A percentile compares a stretch with the other conserved stretches of the same genome.
Evolutionary conservation across 495 filamentous ascomycete species (phyloP).

Genomic region (Cairneyella variabilis): DNA sequence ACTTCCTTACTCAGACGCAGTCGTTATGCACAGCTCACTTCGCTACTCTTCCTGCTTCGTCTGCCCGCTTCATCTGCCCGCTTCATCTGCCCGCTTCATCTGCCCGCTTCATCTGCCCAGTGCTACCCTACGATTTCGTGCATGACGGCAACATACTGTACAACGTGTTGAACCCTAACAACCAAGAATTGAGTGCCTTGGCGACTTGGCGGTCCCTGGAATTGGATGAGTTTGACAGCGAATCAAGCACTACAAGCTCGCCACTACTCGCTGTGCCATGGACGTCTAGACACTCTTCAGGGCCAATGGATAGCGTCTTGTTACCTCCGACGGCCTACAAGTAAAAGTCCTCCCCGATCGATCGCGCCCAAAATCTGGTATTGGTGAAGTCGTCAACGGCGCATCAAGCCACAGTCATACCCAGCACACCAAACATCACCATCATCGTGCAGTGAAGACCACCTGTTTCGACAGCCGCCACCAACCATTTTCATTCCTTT

Average conservation of each 20-base stretch:
- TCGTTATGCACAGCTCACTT: too few relatives aligned
- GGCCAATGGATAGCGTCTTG: neutral
- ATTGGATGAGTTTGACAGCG: neutral
- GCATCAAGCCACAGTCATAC: neutral
- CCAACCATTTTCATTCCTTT: neutral
- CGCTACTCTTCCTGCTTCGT: too few relatives aligned
- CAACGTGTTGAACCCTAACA: neutral
- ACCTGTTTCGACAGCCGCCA: neutral
- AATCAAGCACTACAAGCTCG: neutral
- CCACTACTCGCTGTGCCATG: neutral
- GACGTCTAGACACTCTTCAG: neutral
- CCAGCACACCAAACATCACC: neutral
- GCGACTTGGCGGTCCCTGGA: neutral
- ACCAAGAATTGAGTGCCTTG: neutral
- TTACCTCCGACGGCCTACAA: too few relatives aligned
- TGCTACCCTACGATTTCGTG: neutral
- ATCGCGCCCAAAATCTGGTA: neutral
- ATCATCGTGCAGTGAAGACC: neutral
- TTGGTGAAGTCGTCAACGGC: neutral
- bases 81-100: neutral
- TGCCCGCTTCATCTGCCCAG: neutral
- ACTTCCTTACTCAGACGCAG: too few relatives aligned
- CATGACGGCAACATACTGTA: neutral
- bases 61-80: neutral
- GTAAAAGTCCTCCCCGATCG: too few relatives aligned